These are phyloP conservation scores for Penicillium sp. DNA, from an alignment of 2,329 filamentous ascomycete species.

Conservation along the genomic window DNA sequence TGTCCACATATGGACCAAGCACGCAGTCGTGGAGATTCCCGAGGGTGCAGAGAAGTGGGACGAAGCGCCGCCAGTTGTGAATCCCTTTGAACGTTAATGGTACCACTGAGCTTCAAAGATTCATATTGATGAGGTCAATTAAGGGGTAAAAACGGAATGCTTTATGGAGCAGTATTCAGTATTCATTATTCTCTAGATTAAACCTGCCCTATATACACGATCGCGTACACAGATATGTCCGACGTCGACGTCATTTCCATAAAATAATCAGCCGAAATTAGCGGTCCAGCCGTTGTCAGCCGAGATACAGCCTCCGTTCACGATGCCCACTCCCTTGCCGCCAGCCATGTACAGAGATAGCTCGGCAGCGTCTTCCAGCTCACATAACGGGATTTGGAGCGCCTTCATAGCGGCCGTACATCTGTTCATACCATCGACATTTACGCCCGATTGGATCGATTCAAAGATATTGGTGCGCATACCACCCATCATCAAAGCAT, in stretches of 20 bases:
- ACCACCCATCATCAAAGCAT: conserved; percentile 54
- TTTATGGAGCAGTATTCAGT: neutral
- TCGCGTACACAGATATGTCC: neutral
- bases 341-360: conserved; percentile 28
- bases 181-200: neutral
- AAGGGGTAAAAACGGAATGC: too few relatives aligned
- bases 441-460: conserved; percentile 35
- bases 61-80: conserved; percentile 47
- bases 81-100: neutral
- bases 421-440: conserved; percentile 26
- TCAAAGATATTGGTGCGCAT: conserved; percentile 59
- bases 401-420: conserved; percentile 13
- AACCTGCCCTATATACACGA: neutral
- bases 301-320: conserved; percentile 33
- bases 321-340: conserved; percentile 25
- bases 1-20: conserved; percentile 68
- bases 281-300: conserved; percentile 31
- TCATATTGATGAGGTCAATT: too few relatives aligned
- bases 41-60: conserved; percentile 60
- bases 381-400: conserved; percentile 18
- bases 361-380: conserved; percentile 29
- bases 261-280: conserved; percentile 14
- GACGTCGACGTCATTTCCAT: neutral
- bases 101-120: neutral
- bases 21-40: conserved; percentile 68